phyloP scores from a whole-genome alignment of 2,329 filamentous ascomycete species.

The Albophoma yamanashiensis region DNA sequence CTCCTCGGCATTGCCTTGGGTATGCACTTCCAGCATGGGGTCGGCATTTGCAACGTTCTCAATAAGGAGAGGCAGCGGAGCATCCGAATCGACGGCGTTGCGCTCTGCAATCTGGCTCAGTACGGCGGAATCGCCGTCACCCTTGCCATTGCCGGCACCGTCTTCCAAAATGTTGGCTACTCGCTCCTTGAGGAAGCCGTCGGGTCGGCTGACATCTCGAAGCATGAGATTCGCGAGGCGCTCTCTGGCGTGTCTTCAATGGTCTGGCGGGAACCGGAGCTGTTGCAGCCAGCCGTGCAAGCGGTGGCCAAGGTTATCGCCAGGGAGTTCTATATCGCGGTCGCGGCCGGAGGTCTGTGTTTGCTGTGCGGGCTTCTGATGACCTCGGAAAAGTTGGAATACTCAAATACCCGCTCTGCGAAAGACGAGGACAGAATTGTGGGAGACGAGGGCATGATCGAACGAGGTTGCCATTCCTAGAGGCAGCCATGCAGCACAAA shows the following conservation, averaged over 20 bases:
- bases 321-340: neutral
- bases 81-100: conserved; percentile 16
- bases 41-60: neutral
- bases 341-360: neutral
- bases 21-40: neutral
- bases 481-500: no score
- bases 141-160: conserved; percentile 15
- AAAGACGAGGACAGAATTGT: neutral
- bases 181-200: conserved; percentile 5
- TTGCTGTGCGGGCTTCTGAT: neutral
- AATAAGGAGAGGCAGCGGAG: conserved; percentile 11
- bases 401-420: neutral
- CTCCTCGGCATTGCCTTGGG: neutral
- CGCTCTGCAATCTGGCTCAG: conserved; percentile 22
- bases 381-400: neutral
- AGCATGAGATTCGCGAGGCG: neutral
- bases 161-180: conserved; percentile 21
- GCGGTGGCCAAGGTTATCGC: neutral
- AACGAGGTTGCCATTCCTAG: no score
- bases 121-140: conserved; percentile 16
- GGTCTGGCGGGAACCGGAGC: neutral
- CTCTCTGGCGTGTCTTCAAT: neutral
- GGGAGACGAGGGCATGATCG: no score
- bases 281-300: neutral
- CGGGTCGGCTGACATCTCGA: neutral